Evolutionary conservation across 176 grass and related monocot genomes (phyloP).

Genomic region (Leersia perrieri): DNA sequence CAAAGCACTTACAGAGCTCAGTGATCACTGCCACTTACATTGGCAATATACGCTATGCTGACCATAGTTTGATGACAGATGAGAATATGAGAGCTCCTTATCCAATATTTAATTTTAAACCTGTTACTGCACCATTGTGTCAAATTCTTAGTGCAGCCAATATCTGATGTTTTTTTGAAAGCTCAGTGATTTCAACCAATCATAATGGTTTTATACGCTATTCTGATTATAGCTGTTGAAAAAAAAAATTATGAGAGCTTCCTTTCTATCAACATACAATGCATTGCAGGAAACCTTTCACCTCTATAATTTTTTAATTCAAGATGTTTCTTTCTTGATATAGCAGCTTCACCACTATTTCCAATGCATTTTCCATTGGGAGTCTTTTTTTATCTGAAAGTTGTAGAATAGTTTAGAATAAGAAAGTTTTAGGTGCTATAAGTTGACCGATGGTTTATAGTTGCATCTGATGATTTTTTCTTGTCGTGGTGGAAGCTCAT

Average conservation of each 20-base stretch:
- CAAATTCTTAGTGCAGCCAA: not conserved
- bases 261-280: not conserved
- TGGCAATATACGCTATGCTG: conserved; percentile 53
- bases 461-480: not conserved
- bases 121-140: not conserved
- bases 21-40: conserved; percentile 36
- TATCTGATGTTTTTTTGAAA: not conserved
- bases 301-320: not conserved
- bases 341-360: not conserved
- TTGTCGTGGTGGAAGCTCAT: not conserved
- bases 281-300: not conserved
- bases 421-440: not conserved
- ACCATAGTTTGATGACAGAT: conserved; percentile 27
- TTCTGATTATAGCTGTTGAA: conserved; percentile 42
- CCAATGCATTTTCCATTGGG: not conserved
- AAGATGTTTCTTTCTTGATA: not conserved
- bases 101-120: not conserved
- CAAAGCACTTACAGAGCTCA: not conserved
- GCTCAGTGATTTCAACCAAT: conserved; percentile 37
- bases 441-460: not conserved
- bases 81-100: conserved; percentile 36
- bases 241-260: conserved; percentile 28
- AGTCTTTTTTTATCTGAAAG: not conserved
- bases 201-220: conserved; percentile 50
- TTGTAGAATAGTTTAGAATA: not conserved